These are phyloP conservation scores for Ambrosia artemisiifolia DNA, from an alignment of 129 eudicot species.

Conservation along the genomic window DNA sequence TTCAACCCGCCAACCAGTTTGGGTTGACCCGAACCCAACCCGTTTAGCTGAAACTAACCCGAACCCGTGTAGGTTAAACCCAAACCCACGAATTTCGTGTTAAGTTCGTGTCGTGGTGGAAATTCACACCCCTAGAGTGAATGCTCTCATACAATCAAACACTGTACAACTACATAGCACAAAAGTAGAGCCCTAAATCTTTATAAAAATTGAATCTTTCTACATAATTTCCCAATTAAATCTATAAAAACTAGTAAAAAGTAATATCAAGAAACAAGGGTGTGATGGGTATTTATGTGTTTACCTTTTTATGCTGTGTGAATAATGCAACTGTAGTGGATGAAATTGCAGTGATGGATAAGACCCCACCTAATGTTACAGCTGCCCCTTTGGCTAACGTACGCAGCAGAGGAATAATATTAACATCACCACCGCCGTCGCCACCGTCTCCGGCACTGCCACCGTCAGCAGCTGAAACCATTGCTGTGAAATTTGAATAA, in stretches of 20 bases:
- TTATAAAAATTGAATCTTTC: background rate
- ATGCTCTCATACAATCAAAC: background rate
- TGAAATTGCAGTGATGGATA: conserved; percentile 37
- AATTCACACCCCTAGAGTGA: no score
- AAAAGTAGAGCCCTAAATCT: background rate
- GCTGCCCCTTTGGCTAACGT: conserved; percentile 45
- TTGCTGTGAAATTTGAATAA: conserved; percentile 28
- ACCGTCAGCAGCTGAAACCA: conserved; percentile 38
- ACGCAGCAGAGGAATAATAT: conserved; percentile 28
- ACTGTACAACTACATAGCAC: no score
- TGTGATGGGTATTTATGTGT: background rate
- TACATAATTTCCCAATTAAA: background rate
- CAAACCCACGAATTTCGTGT: no score
- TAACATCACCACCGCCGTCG: conserved; percentile 13
- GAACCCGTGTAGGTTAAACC: no score
- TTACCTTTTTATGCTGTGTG: conserved; percentile 37
- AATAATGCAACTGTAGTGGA: conserved; percentile 32
- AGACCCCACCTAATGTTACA: conserved; percentile 39
- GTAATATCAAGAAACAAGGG: background rate
- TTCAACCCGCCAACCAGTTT: no score
- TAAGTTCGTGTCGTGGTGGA: no score
- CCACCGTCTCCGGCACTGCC: conserved; percentile 12
- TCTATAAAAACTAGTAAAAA: background rate
- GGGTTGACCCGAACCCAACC: no score
- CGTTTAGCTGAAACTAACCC: no score